A percentile compares a stretch with the other conserved stretches of the same genome.
Conservation (phyloP, 768 basidiomycete genomes). For the Rickenella mellea region DNA sequence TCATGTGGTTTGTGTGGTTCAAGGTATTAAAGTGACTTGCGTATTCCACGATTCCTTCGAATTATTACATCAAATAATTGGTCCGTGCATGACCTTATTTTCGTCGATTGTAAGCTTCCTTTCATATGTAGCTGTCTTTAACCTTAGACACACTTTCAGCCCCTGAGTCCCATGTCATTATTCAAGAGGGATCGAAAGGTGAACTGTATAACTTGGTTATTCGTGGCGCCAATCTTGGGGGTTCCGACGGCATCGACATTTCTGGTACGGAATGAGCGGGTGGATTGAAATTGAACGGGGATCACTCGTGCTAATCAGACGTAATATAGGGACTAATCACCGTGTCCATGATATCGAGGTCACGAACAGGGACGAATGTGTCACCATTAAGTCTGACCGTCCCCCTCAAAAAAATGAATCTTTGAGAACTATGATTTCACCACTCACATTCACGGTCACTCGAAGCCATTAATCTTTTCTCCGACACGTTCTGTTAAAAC, state of each 20-base stretch:
- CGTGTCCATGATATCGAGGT: slow-evolving; percentile 24
- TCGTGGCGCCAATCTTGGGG: slow-evolving; percentile 18
- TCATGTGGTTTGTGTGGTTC: background rate
- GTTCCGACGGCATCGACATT: slow-evolving; percentile 21
- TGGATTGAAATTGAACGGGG: background rate
- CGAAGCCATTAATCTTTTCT: no score
- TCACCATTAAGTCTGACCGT: slow-evolving; percentile 21
- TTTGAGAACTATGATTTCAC: no score
- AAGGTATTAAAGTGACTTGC: background rate
- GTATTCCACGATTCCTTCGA: slow-evolving; percentile 17
- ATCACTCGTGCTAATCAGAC: background rate
- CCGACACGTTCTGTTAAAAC: no score
- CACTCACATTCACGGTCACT: no score
- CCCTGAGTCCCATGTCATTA: slow-evolving; percentile 21
- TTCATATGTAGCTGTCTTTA: background rate
- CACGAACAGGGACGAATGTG: slow-evolving; percentile 23
- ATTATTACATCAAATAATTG: slow-evolving; percentile 18
- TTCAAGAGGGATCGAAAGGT: slow-evolving; percentile 17
- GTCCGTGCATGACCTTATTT: slow-evolving; percentile 21
- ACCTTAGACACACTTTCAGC: background rate
- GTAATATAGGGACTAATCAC: slow-evolving; percentile 12
- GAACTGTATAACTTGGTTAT: slow-evolving; percentile 23
- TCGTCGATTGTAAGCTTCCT: slow-evolving; percentile 15
- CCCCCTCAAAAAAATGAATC: no score
- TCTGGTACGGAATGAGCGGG: slow-evolving; percentile 7